Conservation (phyloP, 768 basidiomycete species). For the Lentinula boryana region DNA sequence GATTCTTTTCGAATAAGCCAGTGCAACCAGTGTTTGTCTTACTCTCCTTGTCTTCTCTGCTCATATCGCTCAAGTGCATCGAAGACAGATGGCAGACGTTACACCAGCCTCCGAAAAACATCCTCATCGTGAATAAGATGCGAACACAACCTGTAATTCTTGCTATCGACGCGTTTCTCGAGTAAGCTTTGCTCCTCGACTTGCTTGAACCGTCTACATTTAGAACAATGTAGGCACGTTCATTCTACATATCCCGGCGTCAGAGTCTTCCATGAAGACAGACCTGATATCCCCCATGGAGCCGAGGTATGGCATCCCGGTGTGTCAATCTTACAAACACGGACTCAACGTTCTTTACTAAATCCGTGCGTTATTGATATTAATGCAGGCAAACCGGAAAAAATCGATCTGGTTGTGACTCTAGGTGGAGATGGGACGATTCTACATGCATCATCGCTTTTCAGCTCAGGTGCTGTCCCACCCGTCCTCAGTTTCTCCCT, state of each 20-base stretch:
- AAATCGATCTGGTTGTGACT: slow-evolving; percentile 84
- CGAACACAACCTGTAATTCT: slow-evolving; percentile 72
- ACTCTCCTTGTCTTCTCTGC: background rate
- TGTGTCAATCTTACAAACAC: slow-evolving; percentile 18
- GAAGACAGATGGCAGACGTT: background rate
- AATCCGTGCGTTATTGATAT: slow-evolving; percentile 11
- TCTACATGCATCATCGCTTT: slow-evolving; percentile 86
- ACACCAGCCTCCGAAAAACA: slow-evolving; percentile 26
- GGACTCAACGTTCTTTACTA: slow-evolving; percentile 1
- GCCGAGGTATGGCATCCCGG: slow-evolving; percentile 65
- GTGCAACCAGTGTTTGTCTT: background rate
- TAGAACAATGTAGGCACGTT: slow-evolving; percentile 40
- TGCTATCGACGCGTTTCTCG: slow-evolving; percentile 69
- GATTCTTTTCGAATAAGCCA: background rate
- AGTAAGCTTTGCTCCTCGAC: slow-evolving; percentile 33
- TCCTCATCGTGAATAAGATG: slow-evolving; percentile 77
- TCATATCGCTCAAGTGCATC: background rate
- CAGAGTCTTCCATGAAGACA: slow-evolving; percentile 61
- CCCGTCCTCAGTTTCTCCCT: slow-evolving; percentile 88
- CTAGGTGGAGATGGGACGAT: slow-evolving; percentile 95
- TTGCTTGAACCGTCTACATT: background rate
- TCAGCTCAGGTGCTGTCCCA: slow-evolving; percentile 86
- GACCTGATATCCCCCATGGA: slow-evolving; percentile 57
- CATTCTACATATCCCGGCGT: slow-evolving; percentile 52
- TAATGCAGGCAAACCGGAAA: slow-evolving; percentile 43